These are phyloP conservation scores for Sideroxylon spinosum DNA, from an alignment of 179 eudicot genomes.

Conservation along the genomic window DNA sequence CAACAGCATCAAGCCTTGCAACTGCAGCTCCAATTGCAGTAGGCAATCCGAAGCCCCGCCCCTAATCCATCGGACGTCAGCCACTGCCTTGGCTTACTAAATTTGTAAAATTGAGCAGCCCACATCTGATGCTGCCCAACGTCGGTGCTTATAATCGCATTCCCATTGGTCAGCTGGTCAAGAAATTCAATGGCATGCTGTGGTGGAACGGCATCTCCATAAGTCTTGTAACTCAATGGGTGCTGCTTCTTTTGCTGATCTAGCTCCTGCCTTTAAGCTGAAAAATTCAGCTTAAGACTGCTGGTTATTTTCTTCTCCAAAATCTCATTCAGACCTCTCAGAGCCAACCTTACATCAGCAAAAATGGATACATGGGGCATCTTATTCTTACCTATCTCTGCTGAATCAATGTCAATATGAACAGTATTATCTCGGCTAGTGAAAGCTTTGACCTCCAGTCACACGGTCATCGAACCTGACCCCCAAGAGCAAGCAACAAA, in stretches of 20 bases:
- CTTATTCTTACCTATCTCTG: constrained; percentile 94
- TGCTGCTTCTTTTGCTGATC: constrained; percentile 47
- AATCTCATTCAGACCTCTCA: constrained; percentile 45
- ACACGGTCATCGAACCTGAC: constrained; percentile 94
- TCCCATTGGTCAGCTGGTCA: constrained; percentile 73
- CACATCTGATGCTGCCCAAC: constrained; percentile 99
- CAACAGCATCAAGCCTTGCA: constrained; percentile 67
- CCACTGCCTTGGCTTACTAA: constrained; percentile 79
- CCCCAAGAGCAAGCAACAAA: constrained; percentile 84
- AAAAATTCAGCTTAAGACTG: constrained; percentile 35
- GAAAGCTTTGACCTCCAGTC: constrained; percentile 85
- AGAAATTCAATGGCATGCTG: constrained; percentile 84
- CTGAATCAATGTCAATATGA: constrained; percentile 88
- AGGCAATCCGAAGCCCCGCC: constrained; percentile 92
- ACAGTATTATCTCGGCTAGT: constrained; percentile 95
- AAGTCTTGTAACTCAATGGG: constrained; percentile 70
- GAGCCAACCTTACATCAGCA: constrained; percentile 52
- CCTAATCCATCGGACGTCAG: constrained; percentile 85
- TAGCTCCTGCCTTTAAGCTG: constrained; percentile 62
- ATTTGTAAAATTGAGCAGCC: constrained; percentile 76
- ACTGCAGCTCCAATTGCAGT: constrained; percentile 91
- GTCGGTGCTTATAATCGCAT: constrained; percentile 80
- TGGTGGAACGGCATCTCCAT: constrained; percentile 89
- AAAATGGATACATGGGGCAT: constrained; percentile 77
- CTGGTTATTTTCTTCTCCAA: constrained; percentile 39